phyloP scores from a whole-genome alignment of 1,284 basidiomycete genomes.

The Sporisorium scitamineum region DNA sequence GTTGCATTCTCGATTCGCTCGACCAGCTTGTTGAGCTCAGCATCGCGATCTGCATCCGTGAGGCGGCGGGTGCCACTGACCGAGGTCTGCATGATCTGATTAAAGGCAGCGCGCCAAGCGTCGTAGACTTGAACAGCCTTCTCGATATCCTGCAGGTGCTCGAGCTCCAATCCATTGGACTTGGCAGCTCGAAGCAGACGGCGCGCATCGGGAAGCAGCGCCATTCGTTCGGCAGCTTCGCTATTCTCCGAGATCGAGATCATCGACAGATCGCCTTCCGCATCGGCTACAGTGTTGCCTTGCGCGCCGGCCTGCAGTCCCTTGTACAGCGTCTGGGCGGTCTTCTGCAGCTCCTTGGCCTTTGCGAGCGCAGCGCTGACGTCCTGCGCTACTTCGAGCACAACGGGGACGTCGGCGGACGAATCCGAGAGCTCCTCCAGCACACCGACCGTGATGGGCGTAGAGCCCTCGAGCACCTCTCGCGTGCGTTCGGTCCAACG shows the following conservation, averaged over 20 bases:
- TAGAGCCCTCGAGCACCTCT: slow-evolving; percentile 18
- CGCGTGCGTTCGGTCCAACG: slow-evolving; percentile 46
- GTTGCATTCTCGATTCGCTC: slow-evolving; percentile 43
- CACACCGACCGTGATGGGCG: slow-evolving; percentile 21
- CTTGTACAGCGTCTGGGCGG: slow-evolving; percentile 30
- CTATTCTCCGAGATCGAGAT: slow-evolving; percentile 40
- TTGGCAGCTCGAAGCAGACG: slow-evolving; percentile 39
- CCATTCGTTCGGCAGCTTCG: slow-evolving; percentile 37
- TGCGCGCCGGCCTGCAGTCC: slow-evolving; percentile 18
- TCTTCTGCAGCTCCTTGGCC: slow-evolving; percentile 46
- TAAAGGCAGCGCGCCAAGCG: slow-evolving; percentile 44
- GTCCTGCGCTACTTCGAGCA: slow-evolving; percentile 41
- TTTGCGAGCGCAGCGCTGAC: slow-evolving; percentile 37
- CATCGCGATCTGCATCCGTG: slow-evolving; percentile 32
- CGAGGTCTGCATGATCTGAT: slow-evolving; percentile 35
- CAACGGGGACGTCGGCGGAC: slow-evolving; percentile 45
- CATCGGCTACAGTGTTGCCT: slow-evolving; percentile 4
- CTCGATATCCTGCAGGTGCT: slow-evolving; percentile 35
- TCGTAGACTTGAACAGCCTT: slow-evolving; percentile 53
- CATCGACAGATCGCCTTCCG: slow-evolving; percentile 44
- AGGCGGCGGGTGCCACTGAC: slow-evolving; percentile 23
- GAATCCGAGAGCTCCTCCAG: slow-evolving; percentile 48
- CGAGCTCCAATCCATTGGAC: slow-evolving; percentile 45
- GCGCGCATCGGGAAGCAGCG: slow-evolving; percentile 53
- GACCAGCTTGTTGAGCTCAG: slow-evolving; percentile 43